Conservation (phyloP, 345 rosid species). For the Pistacia atlantica region DNA sequence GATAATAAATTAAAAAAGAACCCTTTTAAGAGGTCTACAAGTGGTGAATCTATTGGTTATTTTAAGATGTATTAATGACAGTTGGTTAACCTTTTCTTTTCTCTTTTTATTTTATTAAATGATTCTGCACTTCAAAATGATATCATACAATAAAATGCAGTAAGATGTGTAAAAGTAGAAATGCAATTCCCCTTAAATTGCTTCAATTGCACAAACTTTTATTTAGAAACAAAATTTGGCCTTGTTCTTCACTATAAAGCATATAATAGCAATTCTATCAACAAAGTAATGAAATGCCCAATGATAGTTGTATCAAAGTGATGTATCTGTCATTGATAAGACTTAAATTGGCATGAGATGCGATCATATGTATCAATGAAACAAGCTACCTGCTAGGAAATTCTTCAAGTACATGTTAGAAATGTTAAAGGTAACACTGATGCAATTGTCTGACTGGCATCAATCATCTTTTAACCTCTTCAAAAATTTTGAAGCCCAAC, state of each 20-base stretch:
- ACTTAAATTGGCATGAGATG: background rate
- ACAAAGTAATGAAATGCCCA: too few species aligned
- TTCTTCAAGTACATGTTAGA: background rate
- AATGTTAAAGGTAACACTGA: background rate
- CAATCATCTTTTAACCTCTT: conserved; percentile 67
- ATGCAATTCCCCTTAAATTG: background rate
- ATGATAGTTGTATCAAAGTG: background rate
- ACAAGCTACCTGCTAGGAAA: background rate
- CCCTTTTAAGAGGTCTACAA: too few species aligned
- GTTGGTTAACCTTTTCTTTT: too few species aligned
- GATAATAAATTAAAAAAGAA: too few species aligned
- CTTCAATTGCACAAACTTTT: too few species aligned
- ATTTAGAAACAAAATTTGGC: too few species aligned
- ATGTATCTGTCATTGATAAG: background rate
- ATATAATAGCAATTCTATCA: too few species aligned
- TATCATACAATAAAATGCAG: background rate
- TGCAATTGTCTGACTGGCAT: background rate
- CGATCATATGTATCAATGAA: background rate
- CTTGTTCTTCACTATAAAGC: too few species aligned
- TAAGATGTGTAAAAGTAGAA: background rate
- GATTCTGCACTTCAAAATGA: background rate
- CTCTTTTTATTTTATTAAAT: background rate
- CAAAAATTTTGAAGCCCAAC: conserved; percentile 75
- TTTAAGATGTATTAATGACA: too few species aligned
- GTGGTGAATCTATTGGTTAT: too few species aligned